These are phyloP conservation scores for Ogataea siamensis DNA, from an alignment of 805 yeast genomes.

Conservation along the genomic window DNA sequence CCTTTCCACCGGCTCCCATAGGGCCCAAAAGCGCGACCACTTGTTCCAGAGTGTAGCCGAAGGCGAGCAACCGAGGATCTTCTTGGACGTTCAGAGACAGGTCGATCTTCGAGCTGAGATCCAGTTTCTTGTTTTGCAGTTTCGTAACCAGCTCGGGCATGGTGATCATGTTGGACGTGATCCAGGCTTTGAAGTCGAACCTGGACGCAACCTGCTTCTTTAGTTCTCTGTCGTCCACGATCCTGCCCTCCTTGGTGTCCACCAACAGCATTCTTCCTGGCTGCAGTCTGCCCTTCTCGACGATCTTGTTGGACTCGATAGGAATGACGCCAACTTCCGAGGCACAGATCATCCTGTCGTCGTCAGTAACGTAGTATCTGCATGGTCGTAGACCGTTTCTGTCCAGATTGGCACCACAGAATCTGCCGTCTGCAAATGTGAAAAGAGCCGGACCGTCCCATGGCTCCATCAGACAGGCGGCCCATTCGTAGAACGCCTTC, in stretches of 20 bases:
- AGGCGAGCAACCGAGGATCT: slow-evolving; percentile 81
- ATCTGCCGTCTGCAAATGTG: slow-evolving; percentile 95
- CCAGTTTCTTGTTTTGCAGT: slow-evolving; percentile 43
- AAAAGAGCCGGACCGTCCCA: slow-evolving; percentile 99
- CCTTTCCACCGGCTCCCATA: slow-evolving; percentile 90
- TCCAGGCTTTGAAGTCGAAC: slow-evolving; percentile 93
- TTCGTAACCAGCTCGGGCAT: slow-evolving; percentile 72
- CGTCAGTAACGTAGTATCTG: slow-evolving; percentile 92
- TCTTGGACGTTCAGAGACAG: slow-evolving; percentile 54
- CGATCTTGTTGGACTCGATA: slow-evolving; percentile 74
- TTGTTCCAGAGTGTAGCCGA: slow-evolving; percentile 95
- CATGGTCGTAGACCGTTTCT: slow-evolving; percentile 98
- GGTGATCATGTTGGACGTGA: slow-evolving; percentile 78
- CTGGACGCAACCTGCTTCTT: slow-evolving; percentile 76
- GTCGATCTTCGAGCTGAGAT: slow-evolving; percentile 28
- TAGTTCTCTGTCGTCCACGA: slow-evolving; percentile 90
- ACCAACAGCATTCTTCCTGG: slow-evolving; percentile 97
- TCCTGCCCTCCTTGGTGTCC: slow-evolving; percentile 88
- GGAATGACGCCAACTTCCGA: slow-evolving; percentile 98
- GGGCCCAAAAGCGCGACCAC: slow-evolving; percentile 80
- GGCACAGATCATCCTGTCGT: slow-evolving; percentile 94
- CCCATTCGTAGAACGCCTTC: slow-evolving; percentile 97
- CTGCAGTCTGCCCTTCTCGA: slow-evolving; percentile 89
- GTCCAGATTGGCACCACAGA: slow-evolving; percentile 97
- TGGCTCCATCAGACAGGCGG: slow-evolving; percentile 98